Conservation (phyloP, 208 protist genomes). For the Angomonas desouzai region DNA sequence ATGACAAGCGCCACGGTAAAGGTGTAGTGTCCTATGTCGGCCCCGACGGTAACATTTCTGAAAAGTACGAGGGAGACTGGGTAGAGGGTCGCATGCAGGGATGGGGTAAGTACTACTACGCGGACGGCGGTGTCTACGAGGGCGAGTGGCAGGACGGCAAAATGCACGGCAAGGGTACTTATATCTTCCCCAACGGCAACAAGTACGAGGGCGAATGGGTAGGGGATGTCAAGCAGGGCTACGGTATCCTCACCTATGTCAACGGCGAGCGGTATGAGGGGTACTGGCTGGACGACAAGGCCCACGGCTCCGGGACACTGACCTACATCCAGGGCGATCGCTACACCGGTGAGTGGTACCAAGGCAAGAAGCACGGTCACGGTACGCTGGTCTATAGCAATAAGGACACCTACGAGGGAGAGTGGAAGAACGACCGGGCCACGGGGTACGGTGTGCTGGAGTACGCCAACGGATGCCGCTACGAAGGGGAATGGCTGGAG, state of each 20-base stretch:
- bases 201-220: conserved; percentile 95
- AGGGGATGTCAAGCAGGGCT: conserved; percentile 90
- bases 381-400: conserved; percentile 89
- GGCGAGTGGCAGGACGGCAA: conserved; percentile 90
- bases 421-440: conserved; percentile 85
- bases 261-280: conserved; percentile 89
- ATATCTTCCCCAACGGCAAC: conserved; percentile 94
- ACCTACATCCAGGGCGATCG: conserved; percentile 89
- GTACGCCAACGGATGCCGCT: conserved; percentile 89
- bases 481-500: conserved; percentile 87
- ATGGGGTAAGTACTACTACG: conserved; percentile 93
- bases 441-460: conserved; percentile 80
- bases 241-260: conserved; percentile 85
- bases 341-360: conserved; percentile 89
- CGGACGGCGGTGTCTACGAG: conserved; percentile 91
- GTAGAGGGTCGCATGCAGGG: conserved; percentile 92
- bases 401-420: conserved; percentile 89
- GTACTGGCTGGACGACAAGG: conserved; percentile 89
- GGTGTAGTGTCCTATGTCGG: conserved; percentile 88
- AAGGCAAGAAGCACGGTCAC: conserved; percentile 88
- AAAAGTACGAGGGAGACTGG: conserved; percentile 95
- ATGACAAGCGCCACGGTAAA: conserved; percentile 91
- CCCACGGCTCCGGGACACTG: conserved; percentile 86
- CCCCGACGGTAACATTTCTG: conserved; percentile 87
- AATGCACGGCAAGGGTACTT: conserved; percentile 90